Evolutionary conservation across 2,329 filamentous ascomycete genomes (phyloP), one percentile per base, ranked within the genome.

Genomic region (Xylariales sp.): DNA sequence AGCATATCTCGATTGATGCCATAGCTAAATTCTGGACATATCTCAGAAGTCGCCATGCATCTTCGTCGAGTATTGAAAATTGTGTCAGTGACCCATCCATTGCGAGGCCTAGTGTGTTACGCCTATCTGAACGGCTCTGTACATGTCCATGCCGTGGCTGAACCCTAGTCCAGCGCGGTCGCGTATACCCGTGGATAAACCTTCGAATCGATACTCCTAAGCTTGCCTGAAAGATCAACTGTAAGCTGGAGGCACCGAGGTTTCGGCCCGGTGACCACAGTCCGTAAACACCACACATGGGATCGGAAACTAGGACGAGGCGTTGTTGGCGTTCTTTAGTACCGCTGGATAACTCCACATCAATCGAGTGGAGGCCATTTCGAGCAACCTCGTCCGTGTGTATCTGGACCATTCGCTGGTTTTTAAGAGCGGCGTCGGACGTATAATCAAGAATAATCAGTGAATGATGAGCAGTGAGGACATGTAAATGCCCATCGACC

Each of bases 21-120:
- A 84, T 78, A 34, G 87, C 89, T 55, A 97, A 77, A 66, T 91
- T 90, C 75, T 97, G 90, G 1, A 97, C 76, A 69, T 95, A 89
- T 65, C 86, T 85, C 5, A 98, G 83, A 3, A 97, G 82, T 6
- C 85, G 84, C 87, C 91, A 92, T 7, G 90, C 85, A 1, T 86
- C 79, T 18, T 85, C 74, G 9, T 84, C 81, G 0, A 98, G 80
- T 14, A 94, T 80, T 0, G 86, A 86, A 73, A 97, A 91, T 64
- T 91, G 87, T 69, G 88, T 87, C 30, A 94, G 74, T 0, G 90
- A 88, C 1, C 93, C 93, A 74, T 93, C 89, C 41, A 93, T 84
- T 6, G 87, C 87, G 6, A 90, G 83, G 0, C 91, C 93, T 41
- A 94, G 77, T 64, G 89, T 80, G 68, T 89, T 86, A 4, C 81